Evolutionary conservation across 2,329 filamentous ascomycete genomes (phyloP).

Genomic region (Pseudopyricularia javanii): DNA sequence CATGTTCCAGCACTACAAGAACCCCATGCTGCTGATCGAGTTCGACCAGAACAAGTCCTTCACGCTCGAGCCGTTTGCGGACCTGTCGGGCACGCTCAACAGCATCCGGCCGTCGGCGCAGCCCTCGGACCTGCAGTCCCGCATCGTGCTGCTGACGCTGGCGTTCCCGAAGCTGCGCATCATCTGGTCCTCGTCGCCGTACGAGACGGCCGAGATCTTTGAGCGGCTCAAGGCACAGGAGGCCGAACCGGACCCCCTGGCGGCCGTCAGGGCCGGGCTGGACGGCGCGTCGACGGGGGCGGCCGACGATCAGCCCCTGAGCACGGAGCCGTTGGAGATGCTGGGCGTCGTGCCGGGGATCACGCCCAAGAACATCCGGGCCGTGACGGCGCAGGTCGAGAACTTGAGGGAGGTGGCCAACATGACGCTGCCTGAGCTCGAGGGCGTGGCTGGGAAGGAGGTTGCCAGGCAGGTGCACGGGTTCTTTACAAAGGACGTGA

Average conservation of each 20-base stretch:
- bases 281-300: constrained; percentile 39
- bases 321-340: constrained; percentile 83
- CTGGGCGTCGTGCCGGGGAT: constrained; percentile 74
- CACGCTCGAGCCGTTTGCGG: constrained; percentile 73
- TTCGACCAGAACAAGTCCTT: constrained; percentile 97
- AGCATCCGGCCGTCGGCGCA: constrained; percentile 44
- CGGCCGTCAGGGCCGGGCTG: constrained; percentile 72
- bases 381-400: constrained; percentile 58
- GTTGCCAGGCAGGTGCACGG: constrained; percentile 62
- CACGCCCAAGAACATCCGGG: constrained; percentile 63
- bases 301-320: constrained; percentile 61
- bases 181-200: constrained; percentile 87
- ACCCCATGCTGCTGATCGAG: constrained; percentile 85
- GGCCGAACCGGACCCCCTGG: constrained; percentile 79
- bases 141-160: constrained; percentile 82
- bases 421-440: constrained; percentile 63
- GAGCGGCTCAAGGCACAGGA: constrained; percentile 83
- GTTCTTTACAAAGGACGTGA: constrained; percentile 64
- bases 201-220: constrained; percentile 96
- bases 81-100: constrained; percentile 47
- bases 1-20: constrained; percentile 89
- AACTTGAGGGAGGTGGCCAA: constrained; percentile 78
- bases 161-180: constrained; percentile 83
- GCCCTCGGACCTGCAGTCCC: constrained; percentile 71
- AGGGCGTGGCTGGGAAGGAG: constrained; percentile 64